A percentile compares a stretch with the other conserved stretches of the same genome.
These are phyloP conservation scores for Penicillium sp. DNA, from an alignment of 2,329 filamentous ascomycete species.

Conservation along the genomic window DNA sequence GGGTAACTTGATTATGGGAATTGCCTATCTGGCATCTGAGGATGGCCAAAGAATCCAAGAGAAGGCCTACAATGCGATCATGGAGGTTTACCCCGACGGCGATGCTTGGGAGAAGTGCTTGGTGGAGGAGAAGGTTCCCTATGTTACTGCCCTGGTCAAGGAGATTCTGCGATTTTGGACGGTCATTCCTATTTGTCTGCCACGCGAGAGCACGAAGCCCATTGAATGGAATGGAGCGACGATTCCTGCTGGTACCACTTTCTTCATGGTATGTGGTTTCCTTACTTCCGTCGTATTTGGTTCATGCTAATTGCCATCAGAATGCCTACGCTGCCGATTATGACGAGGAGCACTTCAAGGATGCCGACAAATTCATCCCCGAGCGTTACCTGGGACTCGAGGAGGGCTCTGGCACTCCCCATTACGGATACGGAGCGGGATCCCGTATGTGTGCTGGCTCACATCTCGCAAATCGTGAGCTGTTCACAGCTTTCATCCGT, in stretches of 20 bases:
- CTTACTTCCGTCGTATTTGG: neutral
- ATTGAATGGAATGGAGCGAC: slow-evolving; percentile 64
- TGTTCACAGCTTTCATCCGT: slow-evolving; percentile 59
- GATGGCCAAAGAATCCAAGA: slow-evolving; percentile 67
- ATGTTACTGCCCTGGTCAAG: slow-evolving; percentile 73
- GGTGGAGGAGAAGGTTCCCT: slow-evolving; percentile 69
- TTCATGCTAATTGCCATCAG: slow-evolving; percentile 29
- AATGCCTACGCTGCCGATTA: slow-evolving; percentile 74
- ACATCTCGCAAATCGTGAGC: slow-evolving; percentile 61
- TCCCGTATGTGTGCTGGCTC: slow-evolving; percentile 62
- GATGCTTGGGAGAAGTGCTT: slow-evolving; percentile 74
- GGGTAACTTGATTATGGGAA: slow-evolving; percentile 72
- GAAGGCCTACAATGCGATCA: slow-evolving; percentile 66
- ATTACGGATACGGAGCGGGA: slow-evolving; percentile 62
- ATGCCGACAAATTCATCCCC: slow-evolving; percentile 61
- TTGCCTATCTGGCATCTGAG: slow-evolving; percentile 67
- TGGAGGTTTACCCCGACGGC: slow-evolving; percentile 65
- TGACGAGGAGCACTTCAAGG: slow-evolving; percentile 64
- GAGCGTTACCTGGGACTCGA: slow-evolving; percentile 62
- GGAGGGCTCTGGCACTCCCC: slow-evolving; percentile 53
- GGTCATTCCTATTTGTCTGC: slow-evolving; percentile 74
- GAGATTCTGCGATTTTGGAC: slow-evolving; percentile 75
- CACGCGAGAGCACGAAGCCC: slow-evolving; percentile 66
- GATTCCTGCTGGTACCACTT: slow-evolving; percentile 72
- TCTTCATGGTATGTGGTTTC: slow-evolving; percentile 61